Evolutionary conservation across 2,329 filamentous ascomycete species (phyloP), one percentile per base, ranked within the genome.

Genomic region (Aspergillus texensis): DNA sequence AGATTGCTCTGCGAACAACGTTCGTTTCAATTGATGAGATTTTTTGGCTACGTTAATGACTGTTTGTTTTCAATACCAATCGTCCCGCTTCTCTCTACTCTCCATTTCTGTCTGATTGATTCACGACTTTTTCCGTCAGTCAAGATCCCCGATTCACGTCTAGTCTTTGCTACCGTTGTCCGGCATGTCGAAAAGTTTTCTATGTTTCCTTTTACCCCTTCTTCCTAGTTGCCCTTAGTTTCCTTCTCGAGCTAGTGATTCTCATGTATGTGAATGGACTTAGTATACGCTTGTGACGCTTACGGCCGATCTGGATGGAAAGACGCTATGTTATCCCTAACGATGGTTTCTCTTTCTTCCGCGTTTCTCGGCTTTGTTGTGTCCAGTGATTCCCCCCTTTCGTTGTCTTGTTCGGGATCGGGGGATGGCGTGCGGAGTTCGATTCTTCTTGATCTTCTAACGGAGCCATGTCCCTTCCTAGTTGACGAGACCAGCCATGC

Each of bases 111-210:
- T 61, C 66, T 71, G 70, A 68, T 70, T 71, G 71, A 68, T 70
- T 72, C 67, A 73, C 68, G 73, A 72, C 70, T 66, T 68, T 63
- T 67, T 65, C 68, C 66, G 62, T 71, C 66, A 66, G 71, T 67
- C 72, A 74, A 71, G 70, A 69, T 72, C 64, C 67, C 58, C 63
- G 70, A 71, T 71, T 70, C 59, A 68, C 67, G 70, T 73, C 72
- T 75, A 72, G 73, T 75, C 69, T 67, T 71, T 70, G 70, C 71
- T 72, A 67, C 68, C 67, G 70, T 76, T 73, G 71, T 73, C 69
- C 67, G 74, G 69, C 74, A 74, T 68, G 75, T 74, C 70, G 71
- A 78, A 77, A 77, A 77, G 75, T 77, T 77, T 73, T 45, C 36
- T 58, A 56, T 65, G 62, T 58, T 67, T 67, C 65, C 61, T 65